These are phyloP conservation scores for Closterium sp. DNA, from an alignment of 139 green algal species.

Conservation along the genomic window DNA sequence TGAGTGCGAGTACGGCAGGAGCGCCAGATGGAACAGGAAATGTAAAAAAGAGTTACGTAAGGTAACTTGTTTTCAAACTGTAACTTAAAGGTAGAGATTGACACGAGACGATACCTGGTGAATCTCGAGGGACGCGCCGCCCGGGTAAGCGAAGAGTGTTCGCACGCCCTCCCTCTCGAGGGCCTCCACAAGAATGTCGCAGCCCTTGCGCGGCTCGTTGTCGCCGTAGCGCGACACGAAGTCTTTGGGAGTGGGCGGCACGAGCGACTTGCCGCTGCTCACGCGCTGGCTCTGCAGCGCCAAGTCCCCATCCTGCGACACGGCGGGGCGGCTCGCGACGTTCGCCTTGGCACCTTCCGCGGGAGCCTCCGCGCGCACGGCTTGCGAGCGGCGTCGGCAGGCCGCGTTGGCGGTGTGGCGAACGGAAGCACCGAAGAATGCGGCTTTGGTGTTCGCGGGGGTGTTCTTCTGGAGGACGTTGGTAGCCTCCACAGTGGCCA, in stretches of 20 bases:
- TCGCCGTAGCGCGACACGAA: constrained; percentile 62
- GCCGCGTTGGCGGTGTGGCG: background rate
- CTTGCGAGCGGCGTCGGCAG: background rate
- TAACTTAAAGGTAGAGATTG: too few species aligned
- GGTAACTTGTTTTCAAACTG: too few species aligned
- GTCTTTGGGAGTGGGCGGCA: constrained; percentile 31
- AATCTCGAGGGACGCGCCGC: constrained; percentile 99
- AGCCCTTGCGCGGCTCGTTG: constrained; percentile 84
- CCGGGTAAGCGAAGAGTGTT: constrained; percentile 78
- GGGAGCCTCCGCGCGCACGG: background rate
- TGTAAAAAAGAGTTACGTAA: too few species aligned
- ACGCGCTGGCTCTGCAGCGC: constrained; percentile 16
- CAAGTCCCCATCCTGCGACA: background rate
- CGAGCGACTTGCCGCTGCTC: constrained; percentile 42
- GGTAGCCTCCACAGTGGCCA: background rate
- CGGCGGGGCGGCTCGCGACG: background rate
- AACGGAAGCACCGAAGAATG: background rate
- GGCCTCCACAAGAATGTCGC: constrained; percentile 94
- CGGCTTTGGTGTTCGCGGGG: background rate
- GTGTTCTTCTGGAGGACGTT: background rate
- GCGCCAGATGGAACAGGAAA: too few species aligned
- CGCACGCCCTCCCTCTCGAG: constrained; percentile 91
- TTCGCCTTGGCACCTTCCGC: background rate
- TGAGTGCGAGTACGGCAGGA: too few species aligned
- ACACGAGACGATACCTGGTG: constrained; percentile 62